These are phyloP conservation scores for Celoporthe dispersa DNA, from an alignment of 2,329 filamentous ascomycete genomes.

Conservation along the genomic window DNA sequence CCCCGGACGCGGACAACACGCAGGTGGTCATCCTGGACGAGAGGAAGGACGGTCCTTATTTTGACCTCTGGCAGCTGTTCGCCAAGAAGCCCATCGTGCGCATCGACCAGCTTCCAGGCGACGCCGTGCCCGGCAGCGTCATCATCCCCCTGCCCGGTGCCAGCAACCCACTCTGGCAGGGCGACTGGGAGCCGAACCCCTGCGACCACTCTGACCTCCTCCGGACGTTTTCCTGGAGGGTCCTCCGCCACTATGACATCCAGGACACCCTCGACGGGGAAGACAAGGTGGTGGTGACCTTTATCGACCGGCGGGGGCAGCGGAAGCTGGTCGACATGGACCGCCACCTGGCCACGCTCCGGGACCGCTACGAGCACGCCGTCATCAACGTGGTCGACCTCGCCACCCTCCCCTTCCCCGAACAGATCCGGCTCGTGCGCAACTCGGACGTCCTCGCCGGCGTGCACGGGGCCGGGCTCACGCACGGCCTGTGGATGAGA, in stretches of 20 bases:
- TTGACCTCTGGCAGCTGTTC: constrained; percentile 39
- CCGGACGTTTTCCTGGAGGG: constrained; percentile 39
- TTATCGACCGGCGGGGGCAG: constrained; percentile 26
- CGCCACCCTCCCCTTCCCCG: constrained; percentile 40
- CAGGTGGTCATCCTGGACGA: constrained; percentile 38
- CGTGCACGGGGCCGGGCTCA: constrained; percentile 49
- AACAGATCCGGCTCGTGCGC: constrained; percentile 42
- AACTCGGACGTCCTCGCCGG: constrained; percentile 48
- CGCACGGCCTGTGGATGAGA: constrained; percentile 47
- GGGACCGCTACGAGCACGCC: neutral
- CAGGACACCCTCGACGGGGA: neutral
- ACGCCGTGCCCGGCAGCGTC: constrained; percentile 38
- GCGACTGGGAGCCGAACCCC: constrained; percentile 41
- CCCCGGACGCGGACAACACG: constrained; percentile 28
- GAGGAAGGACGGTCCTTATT: constrained; percentile 35
- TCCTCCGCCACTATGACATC: constrained; percentile 37
- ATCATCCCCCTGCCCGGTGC: constrained; percentile 47
- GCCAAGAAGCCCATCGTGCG: constrained; percentile 39
- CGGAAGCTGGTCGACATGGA: constrained; percentile 39
- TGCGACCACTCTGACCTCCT: constrained; percentile 40
- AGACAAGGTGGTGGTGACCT: constrained; percentile 14
- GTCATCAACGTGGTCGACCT: constrained; percentile 40
- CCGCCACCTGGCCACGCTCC: constrained; percentile 36
- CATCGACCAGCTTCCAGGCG: neutral
- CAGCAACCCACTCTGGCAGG: constrained; percentile 46